Evolutionary conservation across 2,329 filamentous ascomycete species (phyloP), one percentile per base, ranked within the genome.

Genomic region (Colletotrichum tropicale): DNA sequence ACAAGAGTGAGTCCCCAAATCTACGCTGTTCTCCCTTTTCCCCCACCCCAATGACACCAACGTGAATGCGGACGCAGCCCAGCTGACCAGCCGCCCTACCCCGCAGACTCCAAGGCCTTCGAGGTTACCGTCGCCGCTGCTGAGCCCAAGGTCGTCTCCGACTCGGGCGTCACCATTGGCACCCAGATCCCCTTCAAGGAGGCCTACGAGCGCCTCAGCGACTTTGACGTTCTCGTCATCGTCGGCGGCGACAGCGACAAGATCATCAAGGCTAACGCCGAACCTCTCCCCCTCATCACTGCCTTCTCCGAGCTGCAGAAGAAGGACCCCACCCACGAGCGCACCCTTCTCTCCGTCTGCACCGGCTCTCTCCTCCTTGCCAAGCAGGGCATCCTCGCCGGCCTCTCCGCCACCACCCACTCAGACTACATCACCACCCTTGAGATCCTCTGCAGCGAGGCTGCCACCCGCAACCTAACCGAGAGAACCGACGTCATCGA

Each of bases 401-500:
- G 95, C 78, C 89, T 97, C 30, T 93, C 93, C 34, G 95, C 94
- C 80, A 98, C 95, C 77, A 96, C 94, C 74, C 95, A 97, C 84
- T 93, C 94, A 76, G 94, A 97, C 85, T 93, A 89, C 86, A 90
- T 96, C 80, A 95, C 94, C 83, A 93, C 91, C 78, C 92, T 98
- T 82, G 95, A 97, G 88, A 96, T 93, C 80, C 86, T 96, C 79
- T 96, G 94, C 88, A 94, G 94, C 84, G 92, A 95, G 78, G 91
- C 92, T 64, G 91, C 94, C 61, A 91, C 91, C 74, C 89, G 92
- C 77, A 92, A 94, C 83, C 88, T 94, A 79, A 90, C 92, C 72
- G 93, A 96, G 87, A 93, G 94, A 82, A 95, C 94, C 80, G 94
- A 97, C 81, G 94, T 97, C 78, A 90, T 96, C 81, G 94, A 97